Evolutionary conservation across 23 red algal genomes (phyloP).

Genomic region (Chondrus crispus): DNA sequence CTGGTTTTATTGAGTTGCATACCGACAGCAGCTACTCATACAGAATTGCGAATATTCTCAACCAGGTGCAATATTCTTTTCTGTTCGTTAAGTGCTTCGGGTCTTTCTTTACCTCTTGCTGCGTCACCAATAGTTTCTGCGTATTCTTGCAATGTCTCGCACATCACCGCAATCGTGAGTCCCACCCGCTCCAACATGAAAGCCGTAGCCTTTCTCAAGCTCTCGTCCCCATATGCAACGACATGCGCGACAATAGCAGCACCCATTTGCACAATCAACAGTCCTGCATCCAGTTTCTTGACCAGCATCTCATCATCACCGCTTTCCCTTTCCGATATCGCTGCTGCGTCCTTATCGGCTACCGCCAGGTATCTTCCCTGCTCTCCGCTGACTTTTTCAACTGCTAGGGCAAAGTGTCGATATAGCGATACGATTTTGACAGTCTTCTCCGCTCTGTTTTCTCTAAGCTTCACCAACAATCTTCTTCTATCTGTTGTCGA

Average conservation of each 20-base stretch:
- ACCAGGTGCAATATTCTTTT: neutral
- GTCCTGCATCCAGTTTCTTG: neutral
- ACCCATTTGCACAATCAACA: neutral
- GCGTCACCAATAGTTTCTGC: neutral
- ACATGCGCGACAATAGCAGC: neutral
- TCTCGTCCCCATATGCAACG: neutral
- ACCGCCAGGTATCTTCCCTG: no score
- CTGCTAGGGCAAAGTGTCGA: neutral
- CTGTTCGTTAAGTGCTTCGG: neutral
- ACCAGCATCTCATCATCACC: neutral
- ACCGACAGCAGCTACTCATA: neutral
- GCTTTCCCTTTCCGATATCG: no score
- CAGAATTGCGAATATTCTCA: neutral
- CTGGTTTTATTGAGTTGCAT: no score
- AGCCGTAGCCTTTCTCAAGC: neutral
- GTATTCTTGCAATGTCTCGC: neutral
- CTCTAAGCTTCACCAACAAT: neutral
- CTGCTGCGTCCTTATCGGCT: no score
- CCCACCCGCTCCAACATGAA: neutral
- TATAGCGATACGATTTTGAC: neutral
- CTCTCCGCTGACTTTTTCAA: no score
- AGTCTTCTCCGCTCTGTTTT: neutral
- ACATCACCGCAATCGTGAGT: neutral
- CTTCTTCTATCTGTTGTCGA: neutral
- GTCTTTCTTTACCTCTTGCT: neutral